These are phyloP conservation scores for Lojkania enalia DNA, from an alignment of 2,329 filamentous ascomycete genomes.

Conservation along the genomic window DNA sequence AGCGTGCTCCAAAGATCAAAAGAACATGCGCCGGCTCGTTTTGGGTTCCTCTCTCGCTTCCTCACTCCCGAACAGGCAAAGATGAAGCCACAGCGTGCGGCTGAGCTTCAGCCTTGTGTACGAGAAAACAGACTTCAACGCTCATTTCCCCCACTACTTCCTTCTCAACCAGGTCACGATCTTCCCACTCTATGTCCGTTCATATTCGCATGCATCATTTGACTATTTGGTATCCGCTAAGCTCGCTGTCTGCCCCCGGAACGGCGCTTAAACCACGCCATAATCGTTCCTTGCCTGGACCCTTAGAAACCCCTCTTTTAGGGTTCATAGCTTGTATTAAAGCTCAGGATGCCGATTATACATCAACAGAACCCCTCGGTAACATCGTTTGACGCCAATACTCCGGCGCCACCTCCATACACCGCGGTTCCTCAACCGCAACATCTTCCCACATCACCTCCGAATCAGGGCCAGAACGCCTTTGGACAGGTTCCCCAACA, in stretches of 20 bases:
- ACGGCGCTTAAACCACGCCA: no score
- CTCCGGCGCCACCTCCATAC: constrained; percentile 29
- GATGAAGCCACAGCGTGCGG: constrained; percentile 29
- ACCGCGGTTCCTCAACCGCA: constrained; percentile 21
- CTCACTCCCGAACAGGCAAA: constrained; percentile 22
- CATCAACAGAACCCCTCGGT: constrained; percentile 19
- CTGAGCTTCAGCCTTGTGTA: constrained; percentile 25
- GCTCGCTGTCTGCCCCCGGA: no score
- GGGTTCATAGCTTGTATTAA: not conserved
- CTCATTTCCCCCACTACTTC: no score
- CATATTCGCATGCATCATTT: no score
- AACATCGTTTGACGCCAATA: constrained; percentile 17
- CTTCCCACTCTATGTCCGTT: no score
- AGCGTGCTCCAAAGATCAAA: not conserved
- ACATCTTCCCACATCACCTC: constrained; percentile 21
- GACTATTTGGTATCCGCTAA: no score
- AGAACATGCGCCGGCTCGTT: constrained; percentile 1
- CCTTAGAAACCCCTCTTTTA: not conserved
- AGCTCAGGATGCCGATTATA: constrained; percentile 8
- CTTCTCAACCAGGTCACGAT: no score
- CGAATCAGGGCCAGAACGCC: constrained; percentile 15
- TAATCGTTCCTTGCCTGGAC: no score
- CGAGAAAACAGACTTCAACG: constrained; percentile 15
- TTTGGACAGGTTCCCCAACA: constrained; percentile 17
- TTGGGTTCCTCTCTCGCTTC: constrained; percentile 9